phyloP scores from a whole-genome alignment of 1,284 basidiomycete species.

The Bondarzewia mesenterica region DNA sequence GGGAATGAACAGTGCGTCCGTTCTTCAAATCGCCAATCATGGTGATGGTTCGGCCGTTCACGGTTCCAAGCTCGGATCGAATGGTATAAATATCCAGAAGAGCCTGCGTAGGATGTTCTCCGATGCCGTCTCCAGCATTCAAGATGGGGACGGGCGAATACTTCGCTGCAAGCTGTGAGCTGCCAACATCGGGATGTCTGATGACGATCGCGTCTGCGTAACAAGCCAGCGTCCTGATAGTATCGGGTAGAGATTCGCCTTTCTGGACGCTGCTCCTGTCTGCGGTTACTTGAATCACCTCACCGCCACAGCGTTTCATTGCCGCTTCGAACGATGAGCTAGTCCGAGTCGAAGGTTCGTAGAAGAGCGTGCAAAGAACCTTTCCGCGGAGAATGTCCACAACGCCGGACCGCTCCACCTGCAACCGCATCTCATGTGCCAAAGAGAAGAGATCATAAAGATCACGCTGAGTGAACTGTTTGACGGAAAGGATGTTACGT shows the following conservation, averaged over 20 bases:
- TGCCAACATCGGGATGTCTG: constrained; percentile 91
- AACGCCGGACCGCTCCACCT: constrained; percentile 87
- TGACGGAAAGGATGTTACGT: constrained; percentile 91
- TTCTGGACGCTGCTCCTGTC: constrained; percentile 88
- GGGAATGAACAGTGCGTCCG: constrained; percentile 93
- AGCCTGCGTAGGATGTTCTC: constrained; percentile 97
- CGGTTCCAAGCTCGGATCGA: constrained; percentile 95
- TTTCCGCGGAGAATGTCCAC: constrained; percentile 89
- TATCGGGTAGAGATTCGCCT: constrained; percentile 92
- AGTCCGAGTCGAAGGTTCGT: constrained; percentile 96
- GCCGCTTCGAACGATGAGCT: constrained; percentile 97
- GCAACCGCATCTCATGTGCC: constrained; percentile 93
- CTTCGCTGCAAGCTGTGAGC: constrained; percentile 86
- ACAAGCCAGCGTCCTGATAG: constrained; percentile 90
- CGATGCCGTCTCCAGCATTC: constrained; percentile 95
- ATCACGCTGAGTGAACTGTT: constrained; percentile 88
- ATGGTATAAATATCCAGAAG: constrained; percentile 96
- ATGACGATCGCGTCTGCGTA: constrained; percentile 95
- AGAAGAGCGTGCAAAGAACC: constrained; percentile 94
- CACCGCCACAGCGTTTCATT: constrained; percentile 96
- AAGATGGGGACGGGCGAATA: constrained; percentile 93
- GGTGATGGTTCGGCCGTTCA: constrained; percentile 94
- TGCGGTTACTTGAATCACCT: constrained; percentile 81
- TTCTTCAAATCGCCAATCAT: constrained; percentile 97
- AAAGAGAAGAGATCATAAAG: constrained; percentile 92